Conservation (phyloP, 257 asterid genomes). For the Jacaranda mimosifolia region DNA sequence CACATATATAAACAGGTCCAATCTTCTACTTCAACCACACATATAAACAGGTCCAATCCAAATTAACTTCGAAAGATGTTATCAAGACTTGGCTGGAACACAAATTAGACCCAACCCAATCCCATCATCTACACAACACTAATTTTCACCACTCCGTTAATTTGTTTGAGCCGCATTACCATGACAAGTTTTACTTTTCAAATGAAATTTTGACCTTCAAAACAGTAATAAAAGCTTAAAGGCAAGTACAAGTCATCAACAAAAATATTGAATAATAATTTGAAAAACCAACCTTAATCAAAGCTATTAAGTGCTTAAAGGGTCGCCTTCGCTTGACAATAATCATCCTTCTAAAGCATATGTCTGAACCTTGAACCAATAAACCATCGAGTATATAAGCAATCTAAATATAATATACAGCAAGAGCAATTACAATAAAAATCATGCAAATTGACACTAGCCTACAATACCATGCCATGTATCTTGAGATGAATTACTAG, state of each 20-base stretch:
- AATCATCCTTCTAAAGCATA: constrained; percentile 79
- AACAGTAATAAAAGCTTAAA: neutral
- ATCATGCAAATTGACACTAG: constrained; percentile 13
- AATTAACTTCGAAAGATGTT: neutral
- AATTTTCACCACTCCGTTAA: neutral
- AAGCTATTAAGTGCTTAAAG: constrained; percentile 37
- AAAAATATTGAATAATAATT: neutral
- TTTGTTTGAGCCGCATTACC: neutral
- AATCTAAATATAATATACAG: constrained; percentile 5
- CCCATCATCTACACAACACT: neutral
- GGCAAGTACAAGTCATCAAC: constrained; percentile 4
- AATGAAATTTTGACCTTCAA: neutral
- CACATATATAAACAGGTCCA: neutral
- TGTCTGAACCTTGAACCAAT: constrained; percentile 65
- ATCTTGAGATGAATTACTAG: neutral
- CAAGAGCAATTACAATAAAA: constrained; percentile 5
- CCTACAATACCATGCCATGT: constrained; percentile 23
- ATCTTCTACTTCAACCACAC: neutral
- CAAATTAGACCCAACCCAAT: neutral
- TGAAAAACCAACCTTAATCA: constrained; percentile 35
- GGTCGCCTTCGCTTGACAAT: constrained; percentile 36
- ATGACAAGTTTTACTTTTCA: constrained; percentile 3
- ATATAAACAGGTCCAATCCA: neutral
- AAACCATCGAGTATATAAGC: constrained; percentile 29
- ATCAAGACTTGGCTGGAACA: neutral